These are phyloP conservation scores for Tolypocladium ovalisporum DNA, from an alignment of 2,329 filamentous ascomycete species.

Conservation along the genomic window DNA sequence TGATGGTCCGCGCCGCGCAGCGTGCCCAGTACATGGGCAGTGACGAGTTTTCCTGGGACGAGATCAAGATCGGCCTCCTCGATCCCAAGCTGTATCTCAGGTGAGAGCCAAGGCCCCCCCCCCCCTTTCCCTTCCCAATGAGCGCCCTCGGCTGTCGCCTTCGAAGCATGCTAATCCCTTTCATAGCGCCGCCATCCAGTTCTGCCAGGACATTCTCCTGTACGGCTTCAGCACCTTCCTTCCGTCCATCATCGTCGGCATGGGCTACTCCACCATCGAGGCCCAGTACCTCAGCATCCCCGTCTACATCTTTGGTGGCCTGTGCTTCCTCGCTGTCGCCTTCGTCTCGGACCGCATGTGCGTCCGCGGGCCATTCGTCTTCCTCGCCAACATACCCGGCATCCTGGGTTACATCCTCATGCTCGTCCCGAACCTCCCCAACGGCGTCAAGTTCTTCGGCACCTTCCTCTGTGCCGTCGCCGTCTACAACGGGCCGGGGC, in stretches of 20 bases:
- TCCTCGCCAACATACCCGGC: constrained; percentile 39
- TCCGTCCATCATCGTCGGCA: constrained; percentile 40
- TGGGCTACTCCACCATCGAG: constrained; percentile 39
- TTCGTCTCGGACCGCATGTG: constrained; percentile 32
- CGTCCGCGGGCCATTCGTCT: constrained; percentile 35
- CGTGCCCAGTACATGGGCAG: constrained; percentile 34
- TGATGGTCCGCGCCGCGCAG: constrained; percentile 34
- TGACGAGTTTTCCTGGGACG: constrained; percentile 37
- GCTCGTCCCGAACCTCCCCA: constrained; percentile 29
- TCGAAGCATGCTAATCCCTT: neutral
- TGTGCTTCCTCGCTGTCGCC: constrained; percentile 32
- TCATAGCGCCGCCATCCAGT: constrained; percentile 31
- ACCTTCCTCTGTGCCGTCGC: constrained; percentile 36
- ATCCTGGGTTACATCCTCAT: constrained; percentile 39
- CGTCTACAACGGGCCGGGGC: constrained; percentile 34
- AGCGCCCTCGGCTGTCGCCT: too few relatives aligned
- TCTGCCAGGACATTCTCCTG: constrained; percentile 39
- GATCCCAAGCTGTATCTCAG: constrained; percentile 43
- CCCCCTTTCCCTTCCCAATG: too few relatives aligned
- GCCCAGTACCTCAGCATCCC: constrained; percentile 45
- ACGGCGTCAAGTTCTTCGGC: constrained; percentile 38
- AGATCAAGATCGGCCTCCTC: constrained; percentile 32
- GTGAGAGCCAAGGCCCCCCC: constrained; percentile 8
- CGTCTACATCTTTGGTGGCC: constrained; percentile 39
- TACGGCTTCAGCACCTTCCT: constrained; percentile 50